Percentiles rank a stretch among this genome's conserved stretches.
These are phyloP conservation scores for Phytophthora pini DNA, from an alignment of 352 stramenopile genomes.

Conservation along the genomic window DNA sequence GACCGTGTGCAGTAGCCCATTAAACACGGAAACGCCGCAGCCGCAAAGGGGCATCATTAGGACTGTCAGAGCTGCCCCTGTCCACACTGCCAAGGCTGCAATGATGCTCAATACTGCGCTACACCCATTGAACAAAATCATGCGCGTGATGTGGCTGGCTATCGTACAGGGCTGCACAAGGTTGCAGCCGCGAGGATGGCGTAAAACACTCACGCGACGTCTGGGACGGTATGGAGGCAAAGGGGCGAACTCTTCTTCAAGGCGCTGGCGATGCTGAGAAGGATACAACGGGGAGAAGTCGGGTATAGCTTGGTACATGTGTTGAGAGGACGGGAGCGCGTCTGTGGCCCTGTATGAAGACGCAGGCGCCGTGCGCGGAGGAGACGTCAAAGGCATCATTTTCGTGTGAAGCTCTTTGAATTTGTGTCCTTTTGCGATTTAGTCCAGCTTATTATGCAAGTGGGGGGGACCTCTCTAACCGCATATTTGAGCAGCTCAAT, in stretches of 20 bases:
- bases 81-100: slow-evolving; percentile 27
- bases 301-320: slow-evolving; percentile 25
- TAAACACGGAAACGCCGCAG: slow-evolving; percentile 59
- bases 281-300: not conserved
- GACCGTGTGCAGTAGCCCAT: slow-evolving; percentile 42
- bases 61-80: slow-evolving; percentile 30
- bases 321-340: not conserved
- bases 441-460: slow-evolving; percentile 1
- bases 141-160: slow-evolving; percentile 29
- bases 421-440: slow-evolving; percentile 10
- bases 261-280: not conserved
- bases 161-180: slow-evolving; percentile 32
- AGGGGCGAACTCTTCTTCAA: slow-evolving; percentile 7
- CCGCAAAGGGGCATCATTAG: slow-evolving; percentile 60
- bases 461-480: not conserved
- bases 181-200: slow-evolving; percentile 27
- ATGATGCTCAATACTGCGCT: slow-evolving; percentile 31
- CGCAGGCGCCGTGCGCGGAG: slow-evolving; percentile 13
- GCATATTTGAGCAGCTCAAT: slow-evolving; percentile 1
- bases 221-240: slow-evolving; percentile 5
- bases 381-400: slow-evolving; percentile 29
- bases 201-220: slow-evolving; percentile 13
- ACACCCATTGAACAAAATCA: slow-evolving; percentile 39
- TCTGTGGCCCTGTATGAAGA: slow-evolving; percentile 21
- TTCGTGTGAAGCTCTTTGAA: slow-evolving; percentile 1